Base-by-base conservation (phyloP, 176 grass and related monocot species). In the Canna indica region DNA sequence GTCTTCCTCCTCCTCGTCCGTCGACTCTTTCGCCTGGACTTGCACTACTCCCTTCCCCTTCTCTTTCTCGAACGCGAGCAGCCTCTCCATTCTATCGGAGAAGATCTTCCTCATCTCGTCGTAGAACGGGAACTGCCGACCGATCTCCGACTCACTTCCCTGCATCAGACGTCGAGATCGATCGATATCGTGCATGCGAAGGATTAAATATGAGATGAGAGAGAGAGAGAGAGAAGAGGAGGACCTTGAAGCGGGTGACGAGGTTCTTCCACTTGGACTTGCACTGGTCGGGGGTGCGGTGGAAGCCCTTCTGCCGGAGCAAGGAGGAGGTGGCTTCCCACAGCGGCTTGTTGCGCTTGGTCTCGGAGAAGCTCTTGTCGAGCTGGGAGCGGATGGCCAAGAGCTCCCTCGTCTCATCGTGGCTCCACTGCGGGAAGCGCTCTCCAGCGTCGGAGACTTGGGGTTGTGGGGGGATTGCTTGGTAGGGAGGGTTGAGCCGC, bases 231-330 rank as follows among this genome's bases (percentile, higher is more conserved):
- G 5, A 69, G 20, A 46, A 15, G n/a, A 29, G 33, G 34, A 33
- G 64, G 2, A 80, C 83, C 83, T 99, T 99, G 73, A 84, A 99
- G 57, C 94, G 46, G 28, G 94, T 90, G 65, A 99, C 86, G 52
- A 99, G 94, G 67, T 99, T 99, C 75, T 99, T 99, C 94, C 94
- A 99, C 86, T 99, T 99, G 79, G 94, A 99, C 84, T 99, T 99
- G 84, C 94, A 99, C 90, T 99, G 94, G 41, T 93, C 94, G 3
- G 94, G 84, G 1, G 94, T 93, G 65, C 94, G 84, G 3, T 45
- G 12, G 80, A 99, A 99, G 1, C 94, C 89, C 22, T 78, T 88
- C 28, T 36, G 79, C 20, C 53, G 78, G 45, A 99, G 94, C 58
- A 82, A 46, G 6, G 77, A 50, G 20, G 94, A 76, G 54, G 83